A percentile compares a stretch with the other conserved stretches of the same genome.
phyloP scores from a whole-genome alignment of 1,284 basidiomycete genomes.

The Cutaneotrichosporon arboriforme region DNA sequence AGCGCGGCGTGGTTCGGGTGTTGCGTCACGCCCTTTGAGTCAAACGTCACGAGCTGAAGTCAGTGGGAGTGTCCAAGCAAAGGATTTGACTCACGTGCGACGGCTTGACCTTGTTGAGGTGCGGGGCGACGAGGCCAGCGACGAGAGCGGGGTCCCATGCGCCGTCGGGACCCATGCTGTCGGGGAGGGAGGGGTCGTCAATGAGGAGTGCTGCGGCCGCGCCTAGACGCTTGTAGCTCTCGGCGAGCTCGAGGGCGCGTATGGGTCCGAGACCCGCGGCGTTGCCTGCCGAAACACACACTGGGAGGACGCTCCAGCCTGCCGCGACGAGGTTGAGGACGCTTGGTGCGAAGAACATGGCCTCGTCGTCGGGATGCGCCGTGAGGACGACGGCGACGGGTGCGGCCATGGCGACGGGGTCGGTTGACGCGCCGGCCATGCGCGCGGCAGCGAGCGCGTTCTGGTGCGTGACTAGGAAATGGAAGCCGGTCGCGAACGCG shows the following conservation, averaged over 20 bases:
- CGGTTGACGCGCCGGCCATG: too few species aligned
- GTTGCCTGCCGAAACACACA: conserved; percentile 59
- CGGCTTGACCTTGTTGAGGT: neutral
- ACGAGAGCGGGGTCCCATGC: conserved; percentile 64
- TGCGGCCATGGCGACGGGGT: neutral
- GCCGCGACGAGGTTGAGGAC: conserved; percentile 31
- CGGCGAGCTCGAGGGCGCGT: conserved; percentile 61
- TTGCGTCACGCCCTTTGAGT: conserved; percentile 68
- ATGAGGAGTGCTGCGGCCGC: conserved; percentile 58
- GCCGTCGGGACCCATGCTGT: conserved; percentile 56
- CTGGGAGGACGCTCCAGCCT: conserved; percentile 41
- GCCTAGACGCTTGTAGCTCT: conserved; percentile 67
- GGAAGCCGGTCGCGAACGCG: conserved; percentile 2
- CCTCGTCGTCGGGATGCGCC: conserved; percentile 59
- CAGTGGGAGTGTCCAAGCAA: neutral
- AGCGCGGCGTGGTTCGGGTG: conserved; percentile 88
- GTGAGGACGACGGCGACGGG: conserved; percentile 48
- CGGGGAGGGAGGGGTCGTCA: conserved; percentile 56
- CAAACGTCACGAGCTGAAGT: conserved; percentile 82
- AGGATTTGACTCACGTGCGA: conserved; percentile 1
- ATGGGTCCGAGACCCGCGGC: conserved; percentile 70
- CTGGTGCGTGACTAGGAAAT: conserved; percentile 2
- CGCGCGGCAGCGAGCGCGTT: neutral
- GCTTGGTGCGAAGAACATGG: conserved; percentile 63
- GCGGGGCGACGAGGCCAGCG: conserved; percentile 55